phyloP scores from a whole-genome alignment of 495 filamentous ascomycete genomes.

The Penicillium steckii region DNA sequence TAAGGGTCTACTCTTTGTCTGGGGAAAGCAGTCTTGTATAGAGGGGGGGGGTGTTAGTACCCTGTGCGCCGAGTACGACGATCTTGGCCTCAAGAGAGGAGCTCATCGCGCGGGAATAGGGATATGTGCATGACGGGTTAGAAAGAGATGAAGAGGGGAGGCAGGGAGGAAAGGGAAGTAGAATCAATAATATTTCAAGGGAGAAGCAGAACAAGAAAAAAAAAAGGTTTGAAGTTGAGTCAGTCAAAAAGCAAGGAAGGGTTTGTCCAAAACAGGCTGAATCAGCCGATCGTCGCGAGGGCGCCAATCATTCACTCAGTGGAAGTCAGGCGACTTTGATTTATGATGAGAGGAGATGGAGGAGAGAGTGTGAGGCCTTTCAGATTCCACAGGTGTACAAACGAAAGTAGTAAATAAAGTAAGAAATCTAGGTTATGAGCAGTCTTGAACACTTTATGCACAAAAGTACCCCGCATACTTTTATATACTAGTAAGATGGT shows the following conservation, averaged over 20 bases:
- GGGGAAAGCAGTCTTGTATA: not conserved
- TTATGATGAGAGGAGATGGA: conserved; percentile 1
- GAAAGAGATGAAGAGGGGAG: not conserved
- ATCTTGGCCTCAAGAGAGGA: conserved; percentile 88
- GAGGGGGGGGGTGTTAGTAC: conserved; percentile 22
- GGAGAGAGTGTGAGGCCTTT: not conserved
- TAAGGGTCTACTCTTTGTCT: not conserved
- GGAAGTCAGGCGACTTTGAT: not conserved
- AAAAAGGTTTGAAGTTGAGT: not conserved
- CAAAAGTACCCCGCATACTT: not conserved
- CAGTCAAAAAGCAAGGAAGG: not conserved
- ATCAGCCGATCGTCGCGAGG: conserved; percentile 9
- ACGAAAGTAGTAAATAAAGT: not conserved
- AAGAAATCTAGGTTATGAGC: not conserved
- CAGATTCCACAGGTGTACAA: not conserved
- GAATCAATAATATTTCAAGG: no score
- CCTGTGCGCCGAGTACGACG: conserved; percentile 83
- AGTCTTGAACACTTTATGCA: not conserved
- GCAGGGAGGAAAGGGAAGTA: not conserved
- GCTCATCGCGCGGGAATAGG: conserved; percentile 55
- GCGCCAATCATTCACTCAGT: not conserved
- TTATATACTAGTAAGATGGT: no score
- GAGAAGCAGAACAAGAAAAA: not conserved
- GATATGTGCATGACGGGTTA: not conserved
- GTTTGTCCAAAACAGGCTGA: not conserved